phyloP scores from a whole-genome alignment of 345 rosid genomes.

The Arabis alpina region DNA sequence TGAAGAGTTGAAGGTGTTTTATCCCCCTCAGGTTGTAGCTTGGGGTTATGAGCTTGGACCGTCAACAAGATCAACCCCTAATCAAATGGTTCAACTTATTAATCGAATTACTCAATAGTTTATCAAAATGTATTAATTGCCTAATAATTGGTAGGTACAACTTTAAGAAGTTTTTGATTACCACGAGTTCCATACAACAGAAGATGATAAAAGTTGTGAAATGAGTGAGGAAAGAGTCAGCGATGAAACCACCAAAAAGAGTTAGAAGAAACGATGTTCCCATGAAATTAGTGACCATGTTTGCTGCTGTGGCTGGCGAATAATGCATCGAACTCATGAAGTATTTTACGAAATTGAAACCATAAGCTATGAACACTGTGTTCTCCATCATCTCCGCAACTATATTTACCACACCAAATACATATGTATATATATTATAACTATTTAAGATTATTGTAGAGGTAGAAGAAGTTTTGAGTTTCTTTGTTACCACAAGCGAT shows the following conservation, averaged over 20 bases:
- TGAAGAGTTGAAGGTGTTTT: constrained; percentile 41
- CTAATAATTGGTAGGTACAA: neutral
- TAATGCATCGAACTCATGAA: constrained; percentile 54
- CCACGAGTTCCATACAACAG: constrained; percentile 49
- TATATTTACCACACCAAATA: constrained; percentile 11
- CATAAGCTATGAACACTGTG: constrained; percentile 54
- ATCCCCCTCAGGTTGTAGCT: constrained; percentile 42
- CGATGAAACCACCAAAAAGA: constrained; percentile 53
- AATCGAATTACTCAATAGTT: neutral
- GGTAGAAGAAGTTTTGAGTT: neutral
- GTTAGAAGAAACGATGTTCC: constrained; percentile 61
- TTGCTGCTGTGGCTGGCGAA: constrained; percentile 53
- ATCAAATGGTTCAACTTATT: neutral
- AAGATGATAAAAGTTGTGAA: constrained; percentile 52
- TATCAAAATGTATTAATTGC: neutral
- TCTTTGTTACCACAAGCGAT: constrained; percentile 45
- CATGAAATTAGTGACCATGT: constrained; percentile 66
- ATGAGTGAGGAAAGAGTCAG: constrained; percentile 53
- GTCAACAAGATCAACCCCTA: constrained; percentile 57
- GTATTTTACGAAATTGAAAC: constrained; percentile 50
- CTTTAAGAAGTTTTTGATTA: constrained; percentile 12
- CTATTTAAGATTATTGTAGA: neutral
- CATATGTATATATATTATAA: neutral
- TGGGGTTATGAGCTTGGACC: constrained; percentile 48
- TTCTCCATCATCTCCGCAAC: constrained; percentile 65